These are phyloP conservation scores for Cerrena zonata DNA, from an alignment of 1,284 basidiomycete genomes.

Conservation along the genomic window DNA sequence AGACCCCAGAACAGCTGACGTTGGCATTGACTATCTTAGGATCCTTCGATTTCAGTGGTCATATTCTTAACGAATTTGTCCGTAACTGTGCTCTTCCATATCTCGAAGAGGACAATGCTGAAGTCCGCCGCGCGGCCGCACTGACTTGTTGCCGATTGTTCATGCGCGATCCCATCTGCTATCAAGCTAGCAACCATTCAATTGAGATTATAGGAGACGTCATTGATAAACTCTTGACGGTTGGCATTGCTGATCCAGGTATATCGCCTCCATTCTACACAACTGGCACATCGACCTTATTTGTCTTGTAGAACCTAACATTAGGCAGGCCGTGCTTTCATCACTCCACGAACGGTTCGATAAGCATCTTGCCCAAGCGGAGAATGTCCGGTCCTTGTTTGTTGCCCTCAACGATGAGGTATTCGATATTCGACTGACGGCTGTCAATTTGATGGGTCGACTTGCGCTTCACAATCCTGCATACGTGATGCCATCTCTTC, in stretches of 20 bases:
- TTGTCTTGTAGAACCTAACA: slow-evolving; percentile 64
- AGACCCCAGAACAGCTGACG: slow-evolving; percentile 72
- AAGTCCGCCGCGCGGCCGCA: slow-evolving; percentile 88
- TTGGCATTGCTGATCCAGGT: slow-evolving; percentile 97
- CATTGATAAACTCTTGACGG: slow-evolving; percentile 91
- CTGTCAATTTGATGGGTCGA: slow-evolving; percentile 88
- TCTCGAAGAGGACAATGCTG: slow-evolving; percentile 86
- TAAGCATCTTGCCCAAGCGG: slow-evolving; percentile 96
- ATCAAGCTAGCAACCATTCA: slow-evolving; percentile 92
- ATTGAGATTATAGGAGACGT: slow-evolving; percentile 98
- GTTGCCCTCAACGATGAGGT: slow-evolving; percentile 97
- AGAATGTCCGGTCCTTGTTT: slow-evolving; percentile 94
- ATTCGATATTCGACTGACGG: slow-evolving; percentile 88
- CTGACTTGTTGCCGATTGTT: slow-evolving; percentile 89
- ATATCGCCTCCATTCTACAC: no score
- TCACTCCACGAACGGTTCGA: slow-evolving; percentile 93
- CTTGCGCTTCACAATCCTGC: slow-evolving; percentile 95
- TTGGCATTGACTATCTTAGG: slow-evolving; percentile 87
- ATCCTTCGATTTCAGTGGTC: slow-evolving; percentile 91
- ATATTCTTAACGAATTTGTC: slow-evolving; percentile 94
- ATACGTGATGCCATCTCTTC: slow-evolving; percentile 95
- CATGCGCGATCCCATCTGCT: slow-evolving; percentile 92
- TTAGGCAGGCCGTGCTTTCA: slow-evolving; percentile 83
- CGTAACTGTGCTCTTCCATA: slow-evolving; percentile 89
- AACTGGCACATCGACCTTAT: no score